Evolutionary conservation across 768 basidiomycete species (phyloP).

Genomic region (Calocera cornea): DNA sequence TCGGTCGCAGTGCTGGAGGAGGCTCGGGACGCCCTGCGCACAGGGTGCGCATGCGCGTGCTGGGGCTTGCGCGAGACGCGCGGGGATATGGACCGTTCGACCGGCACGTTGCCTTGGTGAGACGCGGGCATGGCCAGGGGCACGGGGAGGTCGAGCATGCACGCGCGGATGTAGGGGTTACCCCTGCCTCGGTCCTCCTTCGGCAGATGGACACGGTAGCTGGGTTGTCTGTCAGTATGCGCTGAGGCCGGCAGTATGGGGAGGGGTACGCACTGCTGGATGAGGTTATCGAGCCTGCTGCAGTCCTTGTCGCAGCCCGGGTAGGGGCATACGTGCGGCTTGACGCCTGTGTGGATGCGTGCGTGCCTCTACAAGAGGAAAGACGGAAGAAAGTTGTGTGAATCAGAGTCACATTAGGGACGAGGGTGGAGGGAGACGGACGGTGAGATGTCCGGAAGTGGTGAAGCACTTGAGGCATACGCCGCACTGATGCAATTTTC

Average conservation of each 20-base stretch:
- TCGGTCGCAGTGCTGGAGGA: neutral
- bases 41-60: no score
- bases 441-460: neutral
- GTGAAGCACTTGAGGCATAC: neutral
- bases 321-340: conserved; percentile 36
- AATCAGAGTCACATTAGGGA: neutral
- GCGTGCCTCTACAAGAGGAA: neutral
- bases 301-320: conserved; percentile 57
- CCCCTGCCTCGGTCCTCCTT: neutral
- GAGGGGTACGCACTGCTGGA: conserved; percentile 38
- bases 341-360: neutral
- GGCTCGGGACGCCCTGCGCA: no score
- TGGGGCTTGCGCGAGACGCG: no score
- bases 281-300: conserved; percentile 66
- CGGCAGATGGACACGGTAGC: neutral
- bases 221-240: neutral
- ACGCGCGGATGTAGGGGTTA: neutral
- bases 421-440: neutral
- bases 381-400: neutral
- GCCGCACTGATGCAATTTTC: neutral
- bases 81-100: no score
- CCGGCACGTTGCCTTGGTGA: neutral
- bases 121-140: neutral
- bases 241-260: neutral
- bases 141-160: neutral